Evolutionary conservation across 2,329 filamentous ascomycete genomes (phyloP).

Genomic region (Xylaria multiplex): DNA sequence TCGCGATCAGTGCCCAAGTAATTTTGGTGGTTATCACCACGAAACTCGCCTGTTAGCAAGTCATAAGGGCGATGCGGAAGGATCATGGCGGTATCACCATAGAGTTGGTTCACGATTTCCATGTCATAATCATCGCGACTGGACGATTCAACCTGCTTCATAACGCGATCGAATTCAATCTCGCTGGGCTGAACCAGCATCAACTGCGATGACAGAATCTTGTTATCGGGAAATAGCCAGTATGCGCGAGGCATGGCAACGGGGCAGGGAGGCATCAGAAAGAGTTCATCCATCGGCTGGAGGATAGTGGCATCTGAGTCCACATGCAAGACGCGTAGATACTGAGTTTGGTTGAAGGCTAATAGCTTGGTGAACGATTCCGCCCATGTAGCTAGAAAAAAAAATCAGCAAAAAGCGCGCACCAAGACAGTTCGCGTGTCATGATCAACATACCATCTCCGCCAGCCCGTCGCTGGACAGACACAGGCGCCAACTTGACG

Average conservation of each 20-base stretch:
- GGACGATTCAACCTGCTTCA: slow-evolving; percentile 49
- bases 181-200: slow-evolving; percentile 69
- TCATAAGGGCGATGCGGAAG: slow-evolving; percentile 72
- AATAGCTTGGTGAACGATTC: slow-evolving; percentile 74
- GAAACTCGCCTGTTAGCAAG: slow-evolving; percentile 71
- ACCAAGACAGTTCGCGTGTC: background rate
- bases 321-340: slow-evolving; percentile 60
- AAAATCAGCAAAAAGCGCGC: slow-evolving; percentile 16
- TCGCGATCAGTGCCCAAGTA: slow-evolving; percentile 55
- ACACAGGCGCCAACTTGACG: slow-evolving; percentile 56
- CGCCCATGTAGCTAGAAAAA: slow-evolving; percentile 63
- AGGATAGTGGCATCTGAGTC: slow-evolving; percentile 73
- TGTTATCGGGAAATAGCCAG: slow-evolving; percentile 67
- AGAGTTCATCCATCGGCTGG: slow-evolving; percentile 74
- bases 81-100: slow-evolving; percentile 66
- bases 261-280: slow-evolving; percentile 68
- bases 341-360: slow-evolving; percentile 73
- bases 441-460: slow-evolving; percentile 50
- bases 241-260: slow-evolving; percentile 78
- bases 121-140: slow-evolving; percentile 66
- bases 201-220: slow-evolving; percentile 68
- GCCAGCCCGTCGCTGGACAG: slow-evolving; percentile 52
- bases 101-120: slow-evolving; percentile 73
- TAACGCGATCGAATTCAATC: slow-evolving; percentile 57
- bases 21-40: slow-evolving; percentile 58